Evolutionary conservation across 164 flowering plant species (phyloP), one percentile per base, ranked within the genome.

Genomic region (Sextonia rubra): DNA sequence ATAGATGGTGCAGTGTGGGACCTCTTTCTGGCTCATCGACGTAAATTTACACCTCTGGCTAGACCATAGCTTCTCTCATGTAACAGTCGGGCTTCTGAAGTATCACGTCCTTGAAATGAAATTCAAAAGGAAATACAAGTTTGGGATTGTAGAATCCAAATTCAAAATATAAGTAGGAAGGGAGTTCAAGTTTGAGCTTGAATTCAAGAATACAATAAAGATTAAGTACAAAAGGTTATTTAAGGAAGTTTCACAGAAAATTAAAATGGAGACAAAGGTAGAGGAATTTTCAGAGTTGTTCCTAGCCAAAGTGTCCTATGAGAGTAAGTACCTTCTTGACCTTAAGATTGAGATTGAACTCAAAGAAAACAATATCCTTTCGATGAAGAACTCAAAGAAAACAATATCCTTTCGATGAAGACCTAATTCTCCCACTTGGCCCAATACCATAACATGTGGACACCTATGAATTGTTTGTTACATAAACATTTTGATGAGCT

Each of bases 41-140:
- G 98, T 94, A 0, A 93, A 93, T 82, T 55, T 93, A 77, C 98
- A 93, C 76, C 49, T 93, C 5, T 93, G 97, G 98, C 32, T 91
- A 66, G 94, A 91, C 74, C 72, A 72, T 0, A 12, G 32, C 0
- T 73, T 79, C 1, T 7, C 72, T 3, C 60, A 22, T 32, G 90
- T 93, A 3, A 69, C 74, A 30, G 92, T 94, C 0, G 63, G 55
- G 11, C 58, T 80, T 20, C 72, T 79, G 12, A 44, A 63, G 1
- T 78, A 75, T 47, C 0, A 26, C 5, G 25, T 30, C 11, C 86
- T 88, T 0, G n/a, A 47, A 2, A 18, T 79, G 4, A 8, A 26
- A 2, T 24, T 87, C 1, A 25, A 70, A 3, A 76, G 83, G 1
- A 8, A 69, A 0, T 76, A 77, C 0, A 64, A 77, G 18, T 86